phyloP scores from a whole-genome alignment of 106 monocot species.

The Alisma plantagoaquatica region DNA sequence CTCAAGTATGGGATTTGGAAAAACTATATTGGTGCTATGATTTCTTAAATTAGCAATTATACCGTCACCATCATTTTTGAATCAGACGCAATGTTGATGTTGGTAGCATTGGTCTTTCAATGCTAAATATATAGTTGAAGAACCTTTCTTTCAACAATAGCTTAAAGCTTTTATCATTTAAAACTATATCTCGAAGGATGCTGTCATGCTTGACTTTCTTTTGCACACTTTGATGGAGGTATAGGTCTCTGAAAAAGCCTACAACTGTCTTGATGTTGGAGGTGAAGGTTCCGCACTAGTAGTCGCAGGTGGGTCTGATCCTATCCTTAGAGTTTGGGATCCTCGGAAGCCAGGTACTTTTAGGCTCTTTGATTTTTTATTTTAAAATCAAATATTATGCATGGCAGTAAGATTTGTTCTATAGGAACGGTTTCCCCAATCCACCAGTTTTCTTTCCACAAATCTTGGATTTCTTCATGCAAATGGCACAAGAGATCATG shows the following conservation, averaged over 20 bases:
- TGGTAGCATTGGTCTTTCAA: no score
- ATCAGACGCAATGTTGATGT: no score
- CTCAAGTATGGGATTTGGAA: no score
- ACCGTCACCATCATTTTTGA: no score
- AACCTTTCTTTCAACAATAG: not conserved
- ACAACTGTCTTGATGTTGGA: slow-evolving; percentile 91
- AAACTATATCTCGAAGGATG: no score
- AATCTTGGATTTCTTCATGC: slow-evolving; percentile 75
- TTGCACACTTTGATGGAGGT: no score
- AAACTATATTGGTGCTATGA: no score
- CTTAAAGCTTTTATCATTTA: not conserved
- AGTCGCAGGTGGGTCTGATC: slow-evolving; percentile 90
- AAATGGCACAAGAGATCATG: slow-evolving; percentile 84
- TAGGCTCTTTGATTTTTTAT: not conserved
- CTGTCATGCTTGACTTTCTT: no score
- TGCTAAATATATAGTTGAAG: not conserved
- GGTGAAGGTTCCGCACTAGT: slow-evolving; percentile 83
- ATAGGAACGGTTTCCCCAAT: slow-evolving; percentile 73
- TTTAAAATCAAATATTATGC: not conserved
- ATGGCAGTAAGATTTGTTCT: slow-evolving; percentile 2
- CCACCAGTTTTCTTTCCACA: slow-evolving; percentile 81
- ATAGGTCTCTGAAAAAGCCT: slow-evolving; percentile 68
- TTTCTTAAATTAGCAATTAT: no score
- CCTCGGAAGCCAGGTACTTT: slow-evolving; percentile 78
- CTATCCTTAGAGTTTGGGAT: slow-evolving; percentile 86